A percentile compares a stretch with the other conserved stretches of the same genome.
These are phyloP conservation scores for Tylopilus subfusipes DNA, from an alignment of 768 basidiomycete genomes.

Conservation along the genomic window DNA sequence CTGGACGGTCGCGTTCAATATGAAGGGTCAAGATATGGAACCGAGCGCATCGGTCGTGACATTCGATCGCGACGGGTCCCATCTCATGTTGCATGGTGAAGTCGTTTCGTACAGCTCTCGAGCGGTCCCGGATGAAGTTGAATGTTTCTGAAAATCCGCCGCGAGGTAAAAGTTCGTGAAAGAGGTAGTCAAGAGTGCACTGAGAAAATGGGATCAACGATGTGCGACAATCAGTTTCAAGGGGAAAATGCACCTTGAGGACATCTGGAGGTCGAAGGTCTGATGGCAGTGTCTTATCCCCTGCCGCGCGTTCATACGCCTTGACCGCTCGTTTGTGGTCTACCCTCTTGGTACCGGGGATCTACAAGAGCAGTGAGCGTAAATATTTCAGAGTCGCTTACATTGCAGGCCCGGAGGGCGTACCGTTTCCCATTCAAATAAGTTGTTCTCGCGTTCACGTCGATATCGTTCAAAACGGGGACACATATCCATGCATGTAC, in stretches of 20 bases:
- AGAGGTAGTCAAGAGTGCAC: slow-evolving; percentile 91
- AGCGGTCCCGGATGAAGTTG: slow-evolving; percentile 89
- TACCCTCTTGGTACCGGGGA: slow-evolving; percentile 79
- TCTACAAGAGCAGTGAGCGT: slow-evolving; percentile 47
- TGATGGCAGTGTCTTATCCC: slow-evolving; percentile 86
- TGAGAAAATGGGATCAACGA: slow-evolving; percentile 26
- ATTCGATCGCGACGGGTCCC: slow-evolving; percentile 75
- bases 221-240: not conserved
- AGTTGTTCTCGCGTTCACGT: slow-evolving; percentile 83
- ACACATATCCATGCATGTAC: slow-evolving; percentile 93
- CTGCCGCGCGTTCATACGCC: slow-evolving; percentile 91
- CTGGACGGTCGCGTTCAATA: slow-evolving; percentile 48
- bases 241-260: slow-evolving; percentile 54
- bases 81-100: slow-evolving; percentile 90
- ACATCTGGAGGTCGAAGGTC: slow-evolving; percentile 86
- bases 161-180: slow-evolving; percentile 70
- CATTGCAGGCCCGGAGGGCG: slow-evolving; percentile 22
- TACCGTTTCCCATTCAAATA: slow-evolving; percentile 84
- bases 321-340: slow-evolving; percentile 89
- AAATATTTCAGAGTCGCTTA: slow-evolving; percentile 7
- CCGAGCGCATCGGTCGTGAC: slow-evolving; percentile 89
- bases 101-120: slow-evolving; percentile 86
- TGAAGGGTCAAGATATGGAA: slow-evolving; percentile 89
- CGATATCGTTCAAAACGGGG: slow-evolving; percentile 91
- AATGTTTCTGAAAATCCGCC: slow-evolving; percentile 69